A percentile compares a stretch with the other conserved stretches of the same genome.
These are phyloP conservation scores for Cryptococcus floricola DNA, from an alignment of 1,284 basidiomycete species.

Conservation along the genomic window DNA sequence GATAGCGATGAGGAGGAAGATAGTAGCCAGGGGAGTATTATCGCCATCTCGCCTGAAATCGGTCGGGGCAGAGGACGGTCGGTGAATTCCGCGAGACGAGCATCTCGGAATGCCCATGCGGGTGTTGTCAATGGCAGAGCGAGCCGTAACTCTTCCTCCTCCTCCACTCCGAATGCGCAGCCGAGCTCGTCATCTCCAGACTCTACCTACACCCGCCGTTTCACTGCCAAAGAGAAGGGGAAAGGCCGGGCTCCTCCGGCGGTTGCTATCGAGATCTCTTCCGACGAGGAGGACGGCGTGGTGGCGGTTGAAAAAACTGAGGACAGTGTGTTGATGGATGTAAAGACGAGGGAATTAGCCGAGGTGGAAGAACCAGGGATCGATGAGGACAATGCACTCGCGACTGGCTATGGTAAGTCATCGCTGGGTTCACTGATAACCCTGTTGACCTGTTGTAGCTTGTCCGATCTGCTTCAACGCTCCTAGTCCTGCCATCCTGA, in stretches of 20 bases:
- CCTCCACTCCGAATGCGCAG: neutral
- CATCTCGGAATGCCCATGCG: neutral
- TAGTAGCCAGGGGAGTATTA: neutral
- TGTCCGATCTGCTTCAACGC: constrained; percentile 43
- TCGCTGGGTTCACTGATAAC: neutral
- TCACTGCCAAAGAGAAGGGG: constrained; percentile 27
- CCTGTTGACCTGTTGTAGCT: constrained; percentile 13
- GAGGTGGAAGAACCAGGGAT: constrained; percentile 4
- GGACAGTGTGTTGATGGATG: constrained; percentile 1
- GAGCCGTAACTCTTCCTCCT: neutral
- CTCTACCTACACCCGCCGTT: constrained; percentile 9
- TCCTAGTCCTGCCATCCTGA: constrained; percentile 35
- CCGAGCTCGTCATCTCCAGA: neutral
- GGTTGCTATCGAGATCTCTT: constrained; percentile 12
- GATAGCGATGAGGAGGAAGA: neutral
- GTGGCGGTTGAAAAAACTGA: constrained; percentile 1
- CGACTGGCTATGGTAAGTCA: constrained; percentile 22
- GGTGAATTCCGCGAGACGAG: neutral
- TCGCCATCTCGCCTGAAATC: neutral
- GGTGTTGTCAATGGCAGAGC: neutral
- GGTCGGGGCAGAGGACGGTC: neutral
- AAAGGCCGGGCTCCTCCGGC: constrained; percentile 24
- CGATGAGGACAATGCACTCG: constrained; percentile 13
- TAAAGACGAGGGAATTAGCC: neutral
- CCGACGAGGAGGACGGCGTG: constrained; percentile 2